Conservation (phyloP, 768 basidiomycete genomes). For the Terana coerulea region DNA sequence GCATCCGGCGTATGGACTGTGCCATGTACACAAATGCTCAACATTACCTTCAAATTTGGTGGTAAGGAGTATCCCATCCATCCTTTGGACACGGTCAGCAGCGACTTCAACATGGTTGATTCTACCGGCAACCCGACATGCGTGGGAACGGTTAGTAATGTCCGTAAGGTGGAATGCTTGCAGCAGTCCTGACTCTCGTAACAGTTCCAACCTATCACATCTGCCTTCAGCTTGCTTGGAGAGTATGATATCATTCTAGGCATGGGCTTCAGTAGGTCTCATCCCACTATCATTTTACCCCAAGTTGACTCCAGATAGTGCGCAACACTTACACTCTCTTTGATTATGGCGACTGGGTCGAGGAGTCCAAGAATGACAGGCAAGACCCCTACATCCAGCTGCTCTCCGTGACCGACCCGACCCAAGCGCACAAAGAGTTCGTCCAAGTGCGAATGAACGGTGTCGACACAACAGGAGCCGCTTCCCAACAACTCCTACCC, state of each 20-base stretch:
- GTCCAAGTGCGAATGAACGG: conserved; percentile 58
- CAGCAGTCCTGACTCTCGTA: conserved; percentile 5
- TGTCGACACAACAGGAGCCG: conserved; percentile 48
- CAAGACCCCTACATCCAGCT: conserved; percentile 69
- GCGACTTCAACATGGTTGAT: conserved; percentile 50
- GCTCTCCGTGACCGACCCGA: conserved; percentile 50
- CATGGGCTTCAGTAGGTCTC: conserved; percentile 67
- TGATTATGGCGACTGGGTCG: conserved; percentile 68
- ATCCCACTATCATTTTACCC: not conserved
- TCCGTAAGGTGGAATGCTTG: not conserved
- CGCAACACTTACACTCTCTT: conserved; percentile 73
- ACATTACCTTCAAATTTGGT: conserved; percentile 68
- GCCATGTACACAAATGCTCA: conserved; percentile 71
- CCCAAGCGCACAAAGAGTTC: conserved; percentile 61
- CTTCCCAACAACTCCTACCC: conserved; percentile 60
- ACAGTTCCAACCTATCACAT: conserved; percentile 81
- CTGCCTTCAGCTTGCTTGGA: conserved; percentile 72
- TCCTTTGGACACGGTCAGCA: conserved; percentile 64
- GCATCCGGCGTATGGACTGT: conserved; percentile 61
- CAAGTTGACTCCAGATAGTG: conserved; percentile 38
- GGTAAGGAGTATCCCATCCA: conserved; percentile 68
- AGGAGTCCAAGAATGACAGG: conserved; percentile 39
- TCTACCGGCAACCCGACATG: conserved; percentile 53
- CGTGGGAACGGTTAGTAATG: conserved; percentile 57
- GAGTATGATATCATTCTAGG: conserved; percentile 82